These are phyloP conservation scores for Hura crepitans DNA, from an alignment of 441 rosid genomes.

Conservation along the genomic window DNA sequence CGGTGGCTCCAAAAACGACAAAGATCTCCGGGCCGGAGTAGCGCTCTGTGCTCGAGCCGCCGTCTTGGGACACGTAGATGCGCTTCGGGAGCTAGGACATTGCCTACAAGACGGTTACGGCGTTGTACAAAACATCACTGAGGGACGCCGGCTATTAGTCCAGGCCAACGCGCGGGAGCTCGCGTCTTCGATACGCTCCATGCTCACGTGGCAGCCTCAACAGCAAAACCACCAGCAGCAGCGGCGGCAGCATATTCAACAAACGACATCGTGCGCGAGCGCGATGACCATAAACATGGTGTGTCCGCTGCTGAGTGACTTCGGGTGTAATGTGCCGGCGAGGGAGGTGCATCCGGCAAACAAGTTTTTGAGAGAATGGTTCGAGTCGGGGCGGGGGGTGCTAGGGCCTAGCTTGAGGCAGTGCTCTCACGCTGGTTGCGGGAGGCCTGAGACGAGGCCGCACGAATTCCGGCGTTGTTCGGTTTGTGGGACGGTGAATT, in stretches of 20 bases:
- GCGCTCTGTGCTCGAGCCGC: constrained; percentile 78
- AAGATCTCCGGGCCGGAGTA: constrained; percentile 69
- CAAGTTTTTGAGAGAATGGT: constrained; percentile 68
- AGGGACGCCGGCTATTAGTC: constrained; percentile 66
- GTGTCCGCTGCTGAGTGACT: constrained; percentile 44
- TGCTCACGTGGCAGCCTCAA: constrained; percentile 18
- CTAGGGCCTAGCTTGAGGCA: constrained; percentile 40
- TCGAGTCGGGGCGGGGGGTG: constrained; percentile 31
- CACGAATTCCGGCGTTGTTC: constrained; percentile 84
- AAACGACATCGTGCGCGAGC: not conserved
- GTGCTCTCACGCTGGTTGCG: constrained; percentile 74
- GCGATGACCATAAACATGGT: constrained; percentile 5
- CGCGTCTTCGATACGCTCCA: constrained; percentile 32
- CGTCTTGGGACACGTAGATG: constrained; percentile 65
- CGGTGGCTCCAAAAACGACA: constrained; percentile 60
- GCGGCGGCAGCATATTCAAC: not conserved
- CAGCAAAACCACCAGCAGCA: not conserved
- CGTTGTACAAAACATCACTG: constrained; percentile 43
- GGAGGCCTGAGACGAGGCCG: constrained; percentile 71
- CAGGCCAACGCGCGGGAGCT: constrained; percentile 82
- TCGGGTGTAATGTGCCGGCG: constrained; percentile 46
- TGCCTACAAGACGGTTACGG: constrained; percentile 95
- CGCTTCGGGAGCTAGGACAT: constrained; percentile 81
- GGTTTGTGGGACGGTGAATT: constrained; percentile 71
- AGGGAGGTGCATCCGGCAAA: constrained; percentile 65